phyloP scores from a whole-genome alignment of 495 filamentous ascomycete species.

The Penicillium samsonianum region DNA sequence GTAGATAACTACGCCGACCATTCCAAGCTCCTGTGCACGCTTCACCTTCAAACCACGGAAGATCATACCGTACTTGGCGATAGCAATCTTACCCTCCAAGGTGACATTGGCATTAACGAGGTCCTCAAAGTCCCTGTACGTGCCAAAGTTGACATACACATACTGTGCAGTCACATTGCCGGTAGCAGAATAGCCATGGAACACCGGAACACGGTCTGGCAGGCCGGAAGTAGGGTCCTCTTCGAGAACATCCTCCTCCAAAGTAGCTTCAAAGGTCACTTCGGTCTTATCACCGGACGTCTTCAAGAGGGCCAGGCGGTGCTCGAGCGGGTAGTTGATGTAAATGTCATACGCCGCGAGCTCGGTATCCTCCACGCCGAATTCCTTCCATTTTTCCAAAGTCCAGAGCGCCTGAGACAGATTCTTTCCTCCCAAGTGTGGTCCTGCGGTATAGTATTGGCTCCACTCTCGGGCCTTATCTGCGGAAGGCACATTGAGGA shows the following conservation, averaged over 20 bases:
- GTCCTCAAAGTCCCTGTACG: conserved; percentile 81
- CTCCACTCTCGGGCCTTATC: conserved; percentile 78
- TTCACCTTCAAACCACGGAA: conserved; percentile 94
- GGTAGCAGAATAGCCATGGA: conserved; percentile 91
- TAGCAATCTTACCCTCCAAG: conserved; percentile 80
- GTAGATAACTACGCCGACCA: conserved; percentile 84
- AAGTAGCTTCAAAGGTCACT: conserved; percentile 74
- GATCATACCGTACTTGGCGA: conserved; percentile 81
- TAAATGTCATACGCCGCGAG: conserved; percentile 88
- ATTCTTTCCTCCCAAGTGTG: conserved; percentile 89
- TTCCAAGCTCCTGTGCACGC: conserved; percentile 87
- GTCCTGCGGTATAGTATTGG: conserved; percentile 83
- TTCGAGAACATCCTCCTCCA: conserved; percentile 84
- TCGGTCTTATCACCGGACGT: conserved; percentile 38
- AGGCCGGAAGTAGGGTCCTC: conserved; percentile 78
- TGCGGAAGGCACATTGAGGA: conserved; percentile 69
- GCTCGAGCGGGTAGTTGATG: conserved; percentile 82
- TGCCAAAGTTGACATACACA: conserved; percentile 89
- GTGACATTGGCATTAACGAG: conserved; percentile 72
- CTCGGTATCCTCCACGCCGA: conserved; percentile 68
- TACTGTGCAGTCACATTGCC: conserved; percentile 86
- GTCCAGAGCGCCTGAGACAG: conserved; percentile 87
- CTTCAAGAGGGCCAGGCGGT: conserved; percentile 75
- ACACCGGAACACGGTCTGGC: conserved; percentile 78
- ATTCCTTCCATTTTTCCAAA: conserved; percentile 77